Base-by-base conservation (phyloP, 257 asterid genomes). In the Anisodus acutangulus region DNA sequence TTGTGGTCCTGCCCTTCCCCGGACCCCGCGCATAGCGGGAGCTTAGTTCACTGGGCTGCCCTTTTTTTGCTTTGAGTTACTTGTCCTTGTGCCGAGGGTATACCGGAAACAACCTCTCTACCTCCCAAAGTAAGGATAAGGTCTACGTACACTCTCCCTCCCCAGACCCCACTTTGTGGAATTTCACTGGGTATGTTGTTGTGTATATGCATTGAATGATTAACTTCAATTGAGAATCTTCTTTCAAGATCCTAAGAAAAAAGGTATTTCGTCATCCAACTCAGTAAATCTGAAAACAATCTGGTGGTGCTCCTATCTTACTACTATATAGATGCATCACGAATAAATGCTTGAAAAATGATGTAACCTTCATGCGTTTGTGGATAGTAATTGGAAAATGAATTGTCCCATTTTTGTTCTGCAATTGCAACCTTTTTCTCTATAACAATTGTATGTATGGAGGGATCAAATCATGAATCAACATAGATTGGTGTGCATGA, bases 261-360 rank as follows among this genome's bases (percentile, higher is more conserved):
- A 67, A 67, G 47, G 47, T 15, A 5, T 35, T 66, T 67, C 2
- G 19, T 35, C 72, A 12, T 67, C 19, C 47, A 67, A 67, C 74
- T 67, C 35, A 35, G 74, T 67, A 35, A n/a, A 31, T 66, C 72
- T 31, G 16, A 12, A 13, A 66, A 66, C 64, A 26, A 67, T 5
- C 47, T 66, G 72, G n/a, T 66, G 47, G 47, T 66, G 45, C n/a
- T 66, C 47, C 72, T 66, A 16, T 66, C 72, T 66, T 64, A 35
- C 22, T 67, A 11, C 22, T 3, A 45, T 66, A 31, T 11, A 35
- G 45, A 66, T 37, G 72, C 72, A 2, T 12, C 16, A 35, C 9
- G 47, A 37, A 5, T 63, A 26, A 63, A 63, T 9, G 16, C 70
- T 3, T 26, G 26, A 26, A 63, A 13, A n/a, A 55, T 55, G 15